Percentiles rank a stretch among this genome's conserved stretches.
Evolutionary conservation across 495 filamentous ascomycete genomes (phyloP).

Genomic region (Podospora fimiseda): DNA sequence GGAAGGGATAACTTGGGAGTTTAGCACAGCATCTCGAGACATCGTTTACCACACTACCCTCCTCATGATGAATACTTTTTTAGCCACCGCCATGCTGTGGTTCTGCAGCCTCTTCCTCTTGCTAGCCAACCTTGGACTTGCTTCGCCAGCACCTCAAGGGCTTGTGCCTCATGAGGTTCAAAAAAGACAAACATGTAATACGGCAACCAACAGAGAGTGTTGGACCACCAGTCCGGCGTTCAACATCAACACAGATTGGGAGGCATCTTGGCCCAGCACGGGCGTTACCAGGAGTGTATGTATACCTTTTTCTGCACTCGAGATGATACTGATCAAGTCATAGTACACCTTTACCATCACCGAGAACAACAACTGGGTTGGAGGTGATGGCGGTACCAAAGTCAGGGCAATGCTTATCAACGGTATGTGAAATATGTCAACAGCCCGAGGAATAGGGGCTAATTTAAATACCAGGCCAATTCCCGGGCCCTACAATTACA

Average conservation of each 20-base stretch:
- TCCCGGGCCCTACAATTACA: conserved; percentile 49
- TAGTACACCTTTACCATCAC: conserved; percentile 37
- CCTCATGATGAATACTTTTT: neutral
- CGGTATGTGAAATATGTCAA: conserved; percentile 23
- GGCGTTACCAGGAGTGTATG: conserved; percentile 24
- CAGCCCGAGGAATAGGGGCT: neutral
- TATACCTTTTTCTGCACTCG: neutral
- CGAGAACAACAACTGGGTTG: conserved; percentile 28
- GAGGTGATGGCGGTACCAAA: conserved; percentile 41
- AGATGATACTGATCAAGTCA: neutral
- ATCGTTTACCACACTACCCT: neutral
- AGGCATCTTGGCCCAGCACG: conserved; percentile 20
- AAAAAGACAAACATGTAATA: conserved; percentile 28
- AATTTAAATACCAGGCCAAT: conserved; percentile 14
- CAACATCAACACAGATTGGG: conserved; percentile 33
- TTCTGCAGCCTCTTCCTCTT: neutral
- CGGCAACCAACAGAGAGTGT: conserved; percentile 30
- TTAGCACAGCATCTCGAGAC: neutral
- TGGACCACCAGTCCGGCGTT: conserved; percentile 28
- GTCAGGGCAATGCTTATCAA: conserved; percentile 41
- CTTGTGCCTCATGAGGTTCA: conserved; percentile 6
- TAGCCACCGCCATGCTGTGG: neutral
- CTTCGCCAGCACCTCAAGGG: neutral
- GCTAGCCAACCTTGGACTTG: neutral
- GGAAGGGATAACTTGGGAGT: neutral